Evolutionary conservation across 768 basidiomycete species (phyloP), one percentile per base, ranked within the genome.

Genomic region (Lepiota subincarnata): DNA sequence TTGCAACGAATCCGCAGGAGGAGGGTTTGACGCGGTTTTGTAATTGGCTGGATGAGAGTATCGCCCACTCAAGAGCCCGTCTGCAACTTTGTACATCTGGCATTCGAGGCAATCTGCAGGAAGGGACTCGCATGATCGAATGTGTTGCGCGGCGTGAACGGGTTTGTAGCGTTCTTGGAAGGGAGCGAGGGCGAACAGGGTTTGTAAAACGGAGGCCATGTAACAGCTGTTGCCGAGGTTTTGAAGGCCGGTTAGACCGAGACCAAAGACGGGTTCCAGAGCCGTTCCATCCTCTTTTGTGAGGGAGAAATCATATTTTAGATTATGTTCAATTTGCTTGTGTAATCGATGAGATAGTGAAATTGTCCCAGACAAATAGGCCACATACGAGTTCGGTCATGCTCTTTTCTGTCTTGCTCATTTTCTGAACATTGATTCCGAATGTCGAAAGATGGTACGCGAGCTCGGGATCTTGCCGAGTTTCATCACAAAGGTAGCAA

Each of bases 191-290:
- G 92, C 75, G 72, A 97, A 96, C 1, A 98, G 59, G 0, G 83
- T 81, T 70, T 98, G 96, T 0, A 98, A 69, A 10, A 92, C 86
- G 0, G 94, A 97, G 1, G 95, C 92, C 86, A 99, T 96, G 73
- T 99, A 99, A 68, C 96, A 99, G 66, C 94, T 93, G 68, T 98
- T 98, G 1, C 96, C 97, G 1, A 99, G 80, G 66, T 99, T 98
- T 19, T 83, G 73, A 0, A 98, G 73, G 1, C 97, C 97, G 0
- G 96, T 98, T 24, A 95, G 66, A 0, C 92, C 91, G 2, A 87
- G 82, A 0, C 97, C 97, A 64, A 88, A 94, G 10, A 98, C 72
- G 0, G 94, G 94, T 58, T 91, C 82, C 5, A 98, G 75, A 1
- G 92, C 89, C 26, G 87, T 85, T 1, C 95, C 96, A 48, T 91